These are phyloP conservation scores for Sugiyamaella smithiae DNA, from an alignment of 805 yeast genomes.

Conservation along the genomic window DNA sequence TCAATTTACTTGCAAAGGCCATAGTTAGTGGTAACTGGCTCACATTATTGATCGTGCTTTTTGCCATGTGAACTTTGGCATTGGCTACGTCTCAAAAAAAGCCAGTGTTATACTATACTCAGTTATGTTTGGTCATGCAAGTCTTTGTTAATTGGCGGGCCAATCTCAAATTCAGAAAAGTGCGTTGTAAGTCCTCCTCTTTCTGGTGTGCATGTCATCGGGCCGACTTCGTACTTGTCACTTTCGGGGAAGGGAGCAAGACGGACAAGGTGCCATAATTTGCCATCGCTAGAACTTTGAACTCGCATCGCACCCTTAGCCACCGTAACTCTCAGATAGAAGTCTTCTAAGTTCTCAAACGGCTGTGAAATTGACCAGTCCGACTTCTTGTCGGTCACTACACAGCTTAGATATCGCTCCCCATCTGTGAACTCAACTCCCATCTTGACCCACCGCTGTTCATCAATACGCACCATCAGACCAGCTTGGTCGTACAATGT, in stretches of 20 bases:
- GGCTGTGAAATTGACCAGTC: constrained; percentile 2
- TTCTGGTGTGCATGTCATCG: constrained; percentile 4
- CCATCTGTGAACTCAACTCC: constrained; percentile 1
- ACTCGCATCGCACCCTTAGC: not conserved
- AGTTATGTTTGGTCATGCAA: constrained; percentile 2
- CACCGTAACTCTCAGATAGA: not conserved
- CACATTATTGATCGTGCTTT: too few species aligned
- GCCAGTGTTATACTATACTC: too few species aligned
- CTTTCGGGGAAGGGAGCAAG: not conserved
- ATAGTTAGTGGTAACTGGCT: too few species aligned
- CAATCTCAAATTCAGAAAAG: not conserved
- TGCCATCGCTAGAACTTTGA: not conserved
- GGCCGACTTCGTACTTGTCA: not conserved
- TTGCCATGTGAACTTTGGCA: too few species aligned
- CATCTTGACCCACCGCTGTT: constrained; percentile 1
- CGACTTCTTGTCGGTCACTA: not conserved
- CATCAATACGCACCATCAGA: constrained; percentile 2
- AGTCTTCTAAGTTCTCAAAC: not conserved
- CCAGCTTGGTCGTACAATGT: constrained; percentile 3
- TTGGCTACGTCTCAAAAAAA: too few species aligned
- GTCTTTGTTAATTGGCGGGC: not conserved
- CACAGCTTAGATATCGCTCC: not conserved
- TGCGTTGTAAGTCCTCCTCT: not conserved
- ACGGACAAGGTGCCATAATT: not conserved
- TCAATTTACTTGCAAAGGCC: too few species aligned